A percentile compares a stretch with the other conserved stretches of the same genome.
Evolutionary conservation across 352 stramenopile species (phyloP).

Genomic region (Globisporangium paddicum): DNA sequence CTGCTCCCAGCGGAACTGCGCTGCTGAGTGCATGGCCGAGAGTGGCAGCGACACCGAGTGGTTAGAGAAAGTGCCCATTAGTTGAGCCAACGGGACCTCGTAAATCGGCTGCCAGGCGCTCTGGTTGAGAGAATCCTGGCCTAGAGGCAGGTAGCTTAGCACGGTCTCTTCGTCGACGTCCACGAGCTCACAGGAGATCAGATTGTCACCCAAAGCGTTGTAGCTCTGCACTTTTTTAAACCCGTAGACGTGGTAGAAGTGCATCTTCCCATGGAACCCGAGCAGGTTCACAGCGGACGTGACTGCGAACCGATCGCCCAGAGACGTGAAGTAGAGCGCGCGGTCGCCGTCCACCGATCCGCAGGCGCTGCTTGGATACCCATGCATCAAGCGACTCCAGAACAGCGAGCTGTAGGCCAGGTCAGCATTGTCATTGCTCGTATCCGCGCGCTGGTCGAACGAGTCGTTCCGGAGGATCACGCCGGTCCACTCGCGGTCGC

Average conservation of each 20-base stretch:
- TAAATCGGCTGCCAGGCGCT: slow-evolving; percentile 41
- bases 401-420: slow-evolving; percentile 23
- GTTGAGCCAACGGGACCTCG: slow-evolving; percentile 23
- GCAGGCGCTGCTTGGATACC: slow-evolving; percentile 51
- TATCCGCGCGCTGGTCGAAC: slow-evolving; percentile 29
- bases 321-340: slow-evolving; percentile 60
- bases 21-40: slow-evolving; percentile 32
- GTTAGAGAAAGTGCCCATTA: slow-evolving; percentile 1
- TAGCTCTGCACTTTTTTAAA: slow-evolving; percentile 39
- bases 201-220: slow-evolving; percentile 44
- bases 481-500: slow-evolving; percentile 35
- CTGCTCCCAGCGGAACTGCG: slow-evolving; percentile 62
- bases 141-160: slow-evolving; percentile 37
- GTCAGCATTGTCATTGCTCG: background rate
- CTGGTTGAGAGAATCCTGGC: slow-evolving; percentile 25
- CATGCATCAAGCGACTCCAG: slow-evolving; percentile 51
- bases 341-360: slow-evolving; percentile 31
- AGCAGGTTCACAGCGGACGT: slow-evolving; percentile 38
- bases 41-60: slow-evolving; percentile 37
- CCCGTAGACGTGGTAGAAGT: slow-evolving; percentile 66
- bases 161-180: slow-evolving; percentile 46
- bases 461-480: slow-evolving; percentile 53
- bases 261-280: slow-evolving; percentile 55
- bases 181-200: slow-evolving; percentile 46
- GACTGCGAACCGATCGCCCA: slow-evolving; percentile 42